Evolutionary conservation across 208 protist species (phyloP), one percentile per base, ranked within the genome.

Genomic region (Leishmania braziliensis): DNA sequence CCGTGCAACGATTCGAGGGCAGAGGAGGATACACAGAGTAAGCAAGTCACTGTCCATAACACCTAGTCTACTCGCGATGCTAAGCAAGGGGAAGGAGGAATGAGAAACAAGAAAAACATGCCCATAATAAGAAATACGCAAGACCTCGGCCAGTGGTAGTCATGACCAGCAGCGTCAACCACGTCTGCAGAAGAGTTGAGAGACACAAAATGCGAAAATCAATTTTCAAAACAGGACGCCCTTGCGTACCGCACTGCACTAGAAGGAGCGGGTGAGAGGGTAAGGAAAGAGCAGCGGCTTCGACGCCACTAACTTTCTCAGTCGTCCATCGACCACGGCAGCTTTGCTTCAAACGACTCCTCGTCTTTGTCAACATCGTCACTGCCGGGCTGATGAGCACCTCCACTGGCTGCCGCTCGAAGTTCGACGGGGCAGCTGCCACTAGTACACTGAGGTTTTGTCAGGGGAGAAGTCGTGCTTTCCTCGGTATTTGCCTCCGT

Each of bases 281-380:
- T n/a, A 16, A 26, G 23, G 23, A 23, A 29, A 43, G 9, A 29
- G 23, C 18, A 18, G 20, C 39, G 66, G 43, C 23, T n/a, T 72
- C 20, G 66, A 33, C 63, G 16, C 66, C 23, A 2, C 43, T 51
- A 48, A 43, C 66, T 48, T 48, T 50, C 66, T 29, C 70, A 86
- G 18, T 80, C 62, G 18, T 79, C 80, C 62, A 65, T 89, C 82
- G 68, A 88, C 81, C 90, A 93, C 20, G 90, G 90, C 9, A 93
- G 72, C 66, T 80, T 85, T 16, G 83, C 86, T 50, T 93, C 88
- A 76, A 93, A 93, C 1, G 86, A 84, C 5, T 84, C 79, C 0
- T 85, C 77, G n/a, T 6, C 72, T 36, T 50, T 53, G 50, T 83
- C 62, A 58, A 14, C 79, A 9, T 80, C 63, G 58, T 43, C 39